Conservation (phyloP, 768 basidiomycete genomes). For the Boletus insuetus region DNA sequence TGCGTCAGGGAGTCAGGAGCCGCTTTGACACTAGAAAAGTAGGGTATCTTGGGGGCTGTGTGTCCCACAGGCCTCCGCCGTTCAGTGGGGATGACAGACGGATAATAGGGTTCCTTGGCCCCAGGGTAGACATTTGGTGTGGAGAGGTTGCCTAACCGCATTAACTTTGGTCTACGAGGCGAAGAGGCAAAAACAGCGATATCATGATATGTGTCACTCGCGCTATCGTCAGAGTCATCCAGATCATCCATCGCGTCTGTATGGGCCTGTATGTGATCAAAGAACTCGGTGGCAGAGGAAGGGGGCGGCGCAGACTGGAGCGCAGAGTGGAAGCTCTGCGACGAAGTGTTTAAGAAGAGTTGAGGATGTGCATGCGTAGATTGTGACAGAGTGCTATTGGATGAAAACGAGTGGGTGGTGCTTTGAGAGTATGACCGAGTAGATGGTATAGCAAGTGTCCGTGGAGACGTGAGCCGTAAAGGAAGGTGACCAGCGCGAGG, state of each 20-base stretch:
- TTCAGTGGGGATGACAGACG: constrained; percentile 33
- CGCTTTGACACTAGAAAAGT: constrained; percentile 47
- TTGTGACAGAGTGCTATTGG: constrained; percentile 25
- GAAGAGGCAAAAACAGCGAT: constrained; percentile 27
- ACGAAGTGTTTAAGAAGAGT: constrained; percentile 47
- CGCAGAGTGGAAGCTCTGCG: constrained; percentile 39
- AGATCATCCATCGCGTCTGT: constrained; percentile 73
- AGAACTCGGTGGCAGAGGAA: constrained; percentile 67
- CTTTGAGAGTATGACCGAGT: constrained; percentile 29
- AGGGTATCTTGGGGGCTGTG: constrained; percentile 40
- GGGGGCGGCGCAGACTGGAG: constrained; percentile 64
- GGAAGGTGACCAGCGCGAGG: constrained; percentile 24
- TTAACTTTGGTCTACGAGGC: constrained; percentile 42
- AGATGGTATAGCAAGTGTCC: constrained; percentile 13
- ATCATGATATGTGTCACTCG: constrained; percentile 39
- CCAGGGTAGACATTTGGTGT: constrained; percentile 57
- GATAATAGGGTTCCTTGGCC: constrained; percentile 36
- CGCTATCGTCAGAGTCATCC: constrained; percentile 53
- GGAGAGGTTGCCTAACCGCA: constrained; percentile 68
- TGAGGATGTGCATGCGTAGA: constrained; percentile 17
- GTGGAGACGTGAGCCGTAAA: constrained; percentile 20
- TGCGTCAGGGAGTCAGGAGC: constrained; percentile 31
- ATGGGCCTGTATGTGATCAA: constrained; percentile 68
- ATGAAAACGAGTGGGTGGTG: constrained; percentile 32
- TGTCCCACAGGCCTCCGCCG: constrained; percentile 54